These are phyloP conservation scores for Xylaria sp. DNA, from an alignment of 2,329 filamentous ascomycete species.

Conservation along the genomic window DNA sequence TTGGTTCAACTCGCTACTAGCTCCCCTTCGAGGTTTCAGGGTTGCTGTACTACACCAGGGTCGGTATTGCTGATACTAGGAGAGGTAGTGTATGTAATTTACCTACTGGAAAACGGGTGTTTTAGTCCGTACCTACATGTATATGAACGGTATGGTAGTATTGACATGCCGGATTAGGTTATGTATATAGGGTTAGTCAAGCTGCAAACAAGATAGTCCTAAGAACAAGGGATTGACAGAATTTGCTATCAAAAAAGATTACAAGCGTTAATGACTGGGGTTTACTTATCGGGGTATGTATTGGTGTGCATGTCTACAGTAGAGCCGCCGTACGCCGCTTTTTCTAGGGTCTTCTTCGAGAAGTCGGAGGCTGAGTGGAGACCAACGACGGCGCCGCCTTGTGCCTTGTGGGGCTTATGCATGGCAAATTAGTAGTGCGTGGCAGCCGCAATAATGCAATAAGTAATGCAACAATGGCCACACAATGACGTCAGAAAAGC, in stretches of 20 bases:
- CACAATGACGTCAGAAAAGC: slow-evolving; percentile 25
- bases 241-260: too few species aligned
- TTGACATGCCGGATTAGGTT: not conserved
- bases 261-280: not conserved
- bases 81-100: not conserved
- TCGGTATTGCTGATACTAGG: not conserved
- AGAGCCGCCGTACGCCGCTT: slow-evolving; percentile 14
- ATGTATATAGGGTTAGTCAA: not conserved
- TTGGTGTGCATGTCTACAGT: not conserved
- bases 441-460: slow-evolving; percentile 3
- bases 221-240: not conserved
- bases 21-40: not conserved
- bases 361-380: slow-evolving; percentile 23
- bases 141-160: too few species aligned
- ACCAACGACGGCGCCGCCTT: not conserved
- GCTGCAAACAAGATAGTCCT: not conserved
- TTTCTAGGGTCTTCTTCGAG: slow-evolving; percentile 12
- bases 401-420: slow-evolving; percentile 12
- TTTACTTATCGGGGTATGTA: not conserved
- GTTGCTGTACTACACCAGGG: not conserved
- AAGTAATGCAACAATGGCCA: slow-evolving; percentile 14
- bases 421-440: not conserved
- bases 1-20: not conserved
- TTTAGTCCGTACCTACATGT: too few species aligned
- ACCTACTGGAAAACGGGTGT: too few species aligned